phyloP scores from a whole-genome alignment of 352 stramenopile genomes.

The Phytopythium kandeliae region DNA sequence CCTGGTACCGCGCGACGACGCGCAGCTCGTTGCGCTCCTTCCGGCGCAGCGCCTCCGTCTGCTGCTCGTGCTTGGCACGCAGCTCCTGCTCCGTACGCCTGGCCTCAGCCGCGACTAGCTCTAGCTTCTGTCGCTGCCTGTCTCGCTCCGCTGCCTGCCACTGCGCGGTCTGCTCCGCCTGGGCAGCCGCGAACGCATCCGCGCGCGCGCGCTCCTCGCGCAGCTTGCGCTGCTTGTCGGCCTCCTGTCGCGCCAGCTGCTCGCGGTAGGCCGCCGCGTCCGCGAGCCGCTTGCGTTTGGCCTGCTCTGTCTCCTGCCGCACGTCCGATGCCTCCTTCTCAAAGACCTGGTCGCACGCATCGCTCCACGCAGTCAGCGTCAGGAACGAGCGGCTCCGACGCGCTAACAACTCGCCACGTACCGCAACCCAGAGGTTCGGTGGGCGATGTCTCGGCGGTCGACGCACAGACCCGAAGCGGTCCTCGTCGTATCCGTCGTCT shows the following conservation, averaged over 20 bases:
- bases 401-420: no score
- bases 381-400: no score
- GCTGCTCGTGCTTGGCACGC: constrained; percentile 25
- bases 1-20: constrained; percentile 29
- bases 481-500: constrained; percentile 52
- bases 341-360: constrained; percentile 25
- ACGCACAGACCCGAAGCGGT: constrained; percentile 43
- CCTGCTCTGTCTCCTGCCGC: constrained; percentile 40
- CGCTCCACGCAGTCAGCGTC: neutral
- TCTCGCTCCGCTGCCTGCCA: constrained; percentile 38
- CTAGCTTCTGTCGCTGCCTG: constrained; percentile 23
- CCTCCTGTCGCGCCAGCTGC: constrained; percentile 40
- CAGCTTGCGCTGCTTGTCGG: constrained; percentile 21
- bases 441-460: constrained; percentile 39
- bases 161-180: constrained; percentile 27
- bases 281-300: constrained; percentile 29
- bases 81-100: constrained; percentile 41
- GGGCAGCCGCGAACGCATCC: constrained; percentile 29
- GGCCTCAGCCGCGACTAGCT: constrained; percentile 28
- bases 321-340: constrained; percentile 54
- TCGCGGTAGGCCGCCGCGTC: constrained; percentile 31
- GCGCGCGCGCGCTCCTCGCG: constrained; percentile 21
- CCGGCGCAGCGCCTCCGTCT: constrained; percentile 25
- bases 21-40: constrained; percentile 41
- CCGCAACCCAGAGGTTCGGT: constrained; percentile 48